Evolutionary conservation across 805 yeast species (phyloP), one percentile per base, ranked within the genome.

Genomic region (Lipomyces starkeyi): DNA sequence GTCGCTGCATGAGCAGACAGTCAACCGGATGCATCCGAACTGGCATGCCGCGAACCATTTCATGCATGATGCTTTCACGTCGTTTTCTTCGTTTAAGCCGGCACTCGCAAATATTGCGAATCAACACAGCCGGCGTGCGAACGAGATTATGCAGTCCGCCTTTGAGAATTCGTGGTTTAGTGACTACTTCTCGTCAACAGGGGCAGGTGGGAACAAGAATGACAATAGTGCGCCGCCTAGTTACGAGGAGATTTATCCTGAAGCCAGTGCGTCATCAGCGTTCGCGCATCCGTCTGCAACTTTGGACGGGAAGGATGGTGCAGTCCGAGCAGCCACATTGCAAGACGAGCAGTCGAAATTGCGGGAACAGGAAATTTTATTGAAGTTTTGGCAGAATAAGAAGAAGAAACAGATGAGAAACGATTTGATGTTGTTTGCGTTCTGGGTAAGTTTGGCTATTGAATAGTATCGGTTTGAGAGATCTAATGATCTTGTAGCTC

Each of bases 361-460:
- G 34, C 61, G 62, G n/a, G 65, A 66, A 29, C 66, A 69, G 64
- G 68, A 68, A 32, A 43, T 59, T 62, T 55, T 62, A 40, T 58
- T 63, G 35, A 70, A 69, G 63, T 66, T 69, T 37, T 68, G 71
- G 71, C 63, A 62, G 62, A 66, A 53, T 57, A 69, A 66, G 61
- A 68, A 68, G 61, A 65, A 69, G 61, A 71, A 70, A 61, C 68
- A 68, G 58, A 64, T 71, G 58, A 63, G 72, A 20, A 72, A 72
- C 56, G 75, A 73, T 54, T 55, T 71, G 62, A 73, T 73, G 75
- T 57, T 73, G 58, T 71, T 73, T 68, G 69, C 74, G n/a, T 73
- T 73, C 58, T 73, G 75, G 75, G 70, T 73, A 55, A 61, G 73
- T 47, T 14, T 27, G 57, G 5, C 25, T 64, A 40, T 49, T 43